Conservation (phyloP, 345 rosid genomes). For the Pistacia atlantica region DNA sequence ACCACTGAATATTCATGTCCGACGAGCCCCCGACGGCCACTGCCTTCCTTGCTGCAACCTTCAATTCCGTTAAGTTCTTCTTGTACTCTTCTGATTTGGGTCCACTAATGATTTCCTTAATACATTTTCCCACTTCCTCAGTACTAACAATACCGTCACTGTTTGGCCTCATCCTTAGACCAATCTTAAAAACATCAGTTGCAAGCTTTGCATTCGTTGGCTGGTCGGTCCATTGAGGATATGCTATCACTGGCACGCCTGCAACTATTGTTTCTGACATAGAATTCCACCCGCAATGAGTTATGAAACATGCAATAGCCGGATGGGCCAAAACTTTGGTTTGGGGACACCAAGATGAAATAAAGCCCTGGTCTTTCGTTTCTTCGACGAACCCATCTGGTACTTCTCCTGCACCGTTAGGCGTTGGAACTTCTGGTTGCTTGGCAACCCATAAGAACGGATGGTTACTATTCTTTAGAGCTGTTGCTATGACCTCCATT, state of each 20-base stretch:
- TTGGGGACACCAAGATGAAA: constrained; percentile 57
- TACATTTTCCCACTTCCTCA: constrained; percentile 38
- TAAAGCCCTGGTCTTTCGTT: constrained; percentile 37
- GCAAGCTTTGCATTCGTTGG: constrained; percentile 55
- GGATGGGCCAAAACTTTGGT: constrained; percentile 44
- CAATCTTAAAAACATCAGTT: constrained; percentile 42
- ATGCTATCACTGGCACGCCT: constrained; percentile 51
- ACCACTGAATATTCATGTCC: constrained; percentile 43
- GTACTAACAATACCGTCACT: constrained; percentile 26
- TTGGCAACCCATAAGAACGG: constrained; percentile 59
- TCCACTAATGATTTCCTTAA: constrained; percentile 25
- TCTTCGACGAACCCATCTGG: constrained; percentile 38
- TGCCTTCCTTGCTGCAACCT: constrained; percentile 39
- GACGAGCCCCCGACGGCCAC: constrained; percentile 45
- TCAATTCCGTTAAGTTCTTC: constrained; percentile 37
- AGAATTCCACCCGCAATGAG: constrained; percentile 69
- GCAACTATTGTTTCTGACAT: constrained; percentile 37
- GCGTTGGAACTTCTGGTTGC: constrained; percentile 17
- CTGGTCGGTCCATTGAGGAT: constrained; percentile 61
- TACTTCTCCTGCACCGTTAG: constrained; percentile 28
- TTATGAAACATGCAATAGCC: constrained; percentile 45
- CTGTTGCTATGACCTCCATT: constrained; percentile 41
- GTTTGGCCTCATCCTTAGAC: constrained; percentile 35
- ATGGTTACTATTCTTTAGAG: constrained; percentile 27
- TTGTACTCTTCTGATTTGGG: constrained; percentile 16